Percentiles rank a stretch among this genome's conserved stretches.
Conservation (phyloP, 805 yeast genomes). For the Myxozyma sirexii region DNA sequence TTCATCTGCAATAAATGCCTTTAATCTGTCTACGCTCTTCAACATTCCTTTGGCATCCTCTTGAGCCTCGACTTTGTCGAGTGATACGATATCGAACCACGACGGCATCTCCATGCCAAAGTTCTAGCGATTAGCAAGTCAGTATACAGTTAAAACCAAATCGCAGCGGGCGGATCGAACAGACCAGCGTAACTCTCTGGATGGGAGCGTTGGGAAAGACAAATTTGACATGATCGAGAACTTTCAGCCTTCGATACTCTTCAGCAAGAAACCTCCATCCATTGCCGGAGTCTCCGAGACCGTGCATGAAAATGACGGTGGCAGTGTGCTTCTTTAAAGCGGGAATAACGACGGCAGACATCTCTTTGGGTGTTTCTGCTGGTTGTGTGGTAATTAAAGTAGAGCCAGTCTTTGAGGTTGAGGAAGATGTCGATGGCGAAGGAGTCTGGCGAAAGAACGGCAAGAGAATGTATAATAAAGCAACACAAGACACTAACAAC, state of each 20-base stretch:
- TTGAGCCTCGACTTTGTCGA: constrained; percentile 38
- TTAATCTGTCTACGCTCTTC: constrained; percentile 40
- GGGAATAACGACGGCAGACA: constrained; percentile 31
- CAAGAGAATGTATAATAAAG: background rate
- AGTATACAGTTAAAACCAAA: background rate
- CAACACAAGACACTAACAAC: background rate
- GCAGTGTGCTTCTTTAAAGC: constrained; percentile 35
- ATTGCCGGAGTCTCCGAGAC: constrained; percentile 86
- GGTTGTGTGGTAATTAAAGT: background rate
- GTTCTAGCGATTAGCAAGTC: constrained; percentile 42
- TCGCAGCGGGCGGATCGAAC: constrained; percentile 11
- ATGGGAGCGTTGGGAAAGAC: constrained; percentile 91
- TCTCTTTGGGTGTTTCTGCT: background rate
- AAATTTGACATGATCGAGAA: constrained; percentile 62
- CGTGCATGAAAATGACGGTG: constrained; percentile 54
- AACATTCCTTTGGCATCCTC: constrained; percentile 47
- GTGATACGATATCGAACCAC: constrained; percentile 60
- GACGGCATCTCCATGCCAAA: constrained; percentile 71
- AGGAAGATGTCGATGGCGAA: background rate
- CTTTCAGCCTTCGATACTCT: constrained; percentile 47
- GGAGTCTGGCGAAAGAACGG: background rate
- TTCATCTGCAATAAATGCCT: constrained; percentile 41
- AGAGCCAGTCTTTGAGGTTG: background rate
- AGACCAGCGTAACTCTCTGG: constrained; percentile 61
- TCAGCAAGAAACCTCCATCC: constrained; percentile 89